Evolutionary conservation across 2,329 filamentous ascomycete species (phyloP).

Genomic region (Cryphonectria parasitica): DNA sequence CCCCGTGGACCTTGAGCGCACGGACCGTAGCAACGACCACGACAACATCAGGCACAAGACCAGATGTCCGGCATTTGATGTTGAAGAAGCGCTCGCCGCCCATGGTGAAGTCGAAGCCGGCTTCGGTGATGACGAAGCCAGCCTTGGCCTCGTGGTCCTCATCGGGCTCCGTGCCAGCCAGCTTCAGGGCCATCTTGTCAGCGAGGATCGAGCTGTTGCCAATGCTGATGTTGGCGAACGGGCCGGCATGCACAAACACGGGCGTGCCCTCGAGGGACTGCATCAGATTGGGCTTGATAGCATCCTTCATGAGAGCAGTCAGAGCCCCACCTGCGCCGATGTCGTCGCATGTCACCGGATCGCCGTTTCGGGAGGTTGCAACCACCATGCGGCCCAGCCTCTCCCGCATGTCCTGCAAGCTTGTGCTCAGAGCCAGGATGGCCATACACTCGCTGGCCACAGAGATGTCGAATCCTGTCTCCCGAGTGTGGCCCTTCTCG

Average conservation of each 20-base stretch:
- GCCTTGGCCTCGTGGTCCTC: conserved; percentile 82
- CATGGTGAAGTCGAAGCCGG: conserved; percentile 99
- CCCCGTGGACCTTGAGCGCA: conserved; percentile 95
- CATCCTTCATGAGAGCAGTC: conserved; percentile 94
- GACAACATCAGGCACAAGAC: conserved; percentile 88
- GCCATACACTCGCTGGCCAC: conserved; percentile 99
- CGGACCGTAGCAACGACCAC: conserved; percentile 95
- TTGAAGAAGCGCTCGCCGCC: conserved; percentile 99
- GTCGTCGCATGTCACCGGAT: conserved; percentile 95
- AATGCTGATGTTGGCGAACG: conserved; percentile 98
- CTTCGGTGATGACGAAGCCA: conserved; percentile 94
- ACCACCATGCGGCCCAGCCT: conserved; percentile 95
- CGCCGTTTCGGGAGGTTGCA: conserved; percentile 80
- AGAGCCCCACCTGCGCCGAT: conserved; percentile 90
- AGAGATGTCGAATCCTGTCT: conserved; percentile 96
- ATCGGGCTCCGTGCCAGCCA: conserved; percentile 90
- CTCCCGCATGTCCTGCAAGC: conserved; percentile 86
- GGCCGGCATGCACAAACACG: conserved; percentile 95
- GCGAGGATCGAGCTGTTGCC: conserved; percentile 94
- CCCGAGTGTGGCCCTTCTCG: conserved; percentile 84
- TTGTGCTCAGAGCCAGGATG: conserved; percentile 90
- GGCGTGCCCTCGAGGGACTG: conserved; percentile 96
- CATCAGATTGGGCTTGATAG: conserved; percentile 97
- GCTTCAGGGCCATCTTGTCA: conserved; percentile 93
- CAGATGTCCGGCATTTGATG: conserved; percentile 97